Conservation (phyloP, 2,329 filamentous ascomycete genomes). For the Trichophyton simii region DNA sequence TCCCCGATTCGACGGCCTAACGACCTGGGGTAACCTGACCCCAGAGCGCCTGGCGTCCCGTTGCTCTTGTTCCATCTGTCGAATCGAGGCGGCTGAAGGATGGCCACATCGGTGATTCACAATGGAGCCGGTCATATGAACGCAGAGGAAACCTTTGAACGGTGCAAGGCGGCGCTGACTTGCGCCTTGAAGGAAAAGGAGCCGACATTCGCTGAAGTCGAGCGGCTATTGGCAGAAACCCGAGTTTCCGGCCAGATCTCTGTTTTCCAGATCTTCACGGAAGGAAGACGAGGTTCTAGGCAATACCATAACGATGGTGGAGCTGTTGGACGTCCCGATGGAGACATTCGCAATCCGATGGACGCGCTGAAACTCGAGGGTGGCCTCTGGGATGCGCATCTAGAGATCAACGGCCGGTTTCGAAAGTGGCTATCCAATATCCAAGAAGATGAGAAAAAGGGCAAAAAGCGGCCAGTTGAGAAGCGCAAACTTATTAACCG, state of each 20-base stretch:
- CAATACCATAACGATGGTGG: background rate
- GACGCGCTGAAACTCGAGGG: conserved; percentile 47
- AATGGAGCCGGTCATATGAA: conserved; percentile 12
- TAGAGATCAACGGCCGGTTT: conserved; percentile 65
- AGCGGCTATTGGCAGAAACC: conserved; percentile 32
- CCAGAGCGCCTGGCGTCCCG: background rate
- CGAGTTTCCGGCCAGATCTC: background rate
- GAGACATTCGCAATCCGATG: conserved; percentile 32
- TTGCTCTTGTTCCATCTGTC: background rate
- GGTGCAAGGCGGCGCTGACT: conserved; percentile 38
- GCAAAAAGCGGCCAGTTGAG: conserved; percentile 45
- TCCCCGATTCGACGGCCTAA: background rate
- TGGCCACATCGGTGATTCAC: conserved; percentile 1
- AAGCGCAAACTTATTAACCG: conserved; percentile 68
- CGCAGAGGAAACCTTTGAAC: conserved; percentile 16
- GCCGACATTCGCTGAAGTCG: conserved; percentile 39
- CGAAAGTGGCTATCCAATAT: conserved; percentile 52
- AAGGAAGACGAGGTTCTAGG: background rate
- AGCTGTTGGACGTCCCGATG: background rate
- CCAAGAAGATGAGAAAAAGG: conserved; percentile 32
- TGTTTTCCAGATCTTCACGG: background rate
- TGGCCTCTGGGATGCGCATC: conserved; percentile 67
- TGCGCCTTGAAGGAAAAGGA: conserved; percentile 39
- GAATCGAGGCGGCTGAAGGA: background rate
- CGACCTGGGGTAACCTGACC: background rate